Base-by-base conservation (phyloP, 2,329 filamentous ascomycete species). In the Claviceps quebecensis region DNA sequence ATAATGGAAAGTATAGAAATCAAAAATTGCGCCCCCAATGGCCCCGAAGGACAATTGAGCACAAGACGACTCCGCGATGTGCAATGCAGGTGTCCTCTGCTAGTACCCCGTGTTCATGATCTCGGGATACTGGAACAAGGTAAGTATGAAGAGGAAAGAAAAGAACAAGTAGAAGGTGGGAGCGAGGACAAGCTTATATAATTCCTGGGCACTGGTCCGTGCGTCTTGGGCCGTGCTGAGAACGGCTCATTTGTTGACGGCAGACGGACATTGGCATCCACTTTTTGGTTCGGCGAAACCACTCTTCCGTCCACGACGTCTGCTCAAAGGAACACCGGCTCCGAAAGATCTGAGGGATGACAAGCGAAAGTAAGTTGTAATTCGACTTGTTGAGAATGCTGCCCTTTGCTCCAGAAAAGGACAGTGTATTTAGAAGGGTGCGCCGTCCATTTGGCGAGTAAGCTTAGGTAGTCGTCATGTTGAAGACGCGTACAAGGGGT, bases 1-100 rank as follows among this genome's bases (percentile, higher is more conserved):
- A 41, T 17, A 47, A 51, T 46, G 47, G n/a, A 40, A 59, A 43
- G 3, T 34, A 5, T 16, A 50, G 56, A 66, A 60, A 73, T 65
- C 70, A 72, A 73, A 72, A 73, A 72, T 73, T 74, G 45, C 68
- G 63, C 68, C 67, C 65, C 67, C 70, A 67, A 74, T 70, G 72
- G 71, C 68, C 69, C 69, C 67, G 67, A 73, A 74, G 70, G 70
- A 69, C 71, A 74, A 72, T 73, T 66, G 68, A 73, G 66, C 57
- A 59, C 61, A 63, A 66, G 65, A 66, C 60, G 65, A 71, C 70
- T 66, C 72, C 72, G 67, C 72, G 70, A 62, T 72, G 72, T 76
- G 72, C 72, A 72, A 74, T 75, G 72, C 71, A 75, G 72, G 70
- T 66, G 65, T 66, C 63, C 68, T 67, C 59, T 59, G 61, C 67